These are phyloP conservation scores for Gliomastix tumulicola DNA, from an alignment of 2,329 filamentous ascomycete genomes.

Conservation along the genomic window DNA sequence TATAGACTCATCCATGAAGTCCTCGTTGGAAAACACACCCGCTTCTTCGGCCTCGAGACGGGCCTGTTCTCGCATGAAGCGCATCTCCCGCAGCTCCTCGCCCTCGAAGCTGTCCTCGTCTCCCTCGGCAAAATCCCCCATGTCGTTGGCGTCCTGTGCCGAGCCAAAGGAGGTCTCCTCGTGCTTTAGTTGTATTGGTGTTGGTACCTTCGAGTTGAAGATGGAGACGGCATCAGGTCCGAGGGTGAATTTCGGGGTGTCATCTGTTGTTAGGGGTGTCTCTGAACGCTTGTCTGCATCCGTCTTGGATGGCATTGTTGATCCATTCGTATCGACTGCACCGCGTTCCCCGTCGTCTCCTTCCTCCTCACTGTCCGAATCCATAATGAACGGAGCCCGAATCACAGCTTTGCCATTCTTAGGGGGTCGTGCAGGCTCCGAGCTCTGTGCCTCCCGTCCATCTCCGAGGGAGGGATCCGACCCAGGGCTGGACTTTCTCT, in stretches of 20 bases:
- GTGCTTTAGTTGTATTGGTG: constrained; percentile 13
- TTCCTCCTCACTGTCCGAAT: constrained; percentile 52
- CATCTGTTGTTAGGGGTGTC: no score
- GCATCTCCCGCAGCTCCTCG: constrained; percentile 58
- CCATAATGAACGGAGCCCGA: constrained; percentile 57
- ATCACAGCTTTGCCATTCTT: constrained; percentile 13
- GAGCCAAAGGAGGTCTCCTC: constrained; percentile 21
- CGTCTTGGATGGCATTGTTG: no score
- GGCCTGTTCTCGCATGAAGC: constrained; percentile 72
- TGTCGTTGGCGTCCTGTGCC: constrained; percentile 25
- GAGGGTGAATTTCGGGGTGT: not conserved
- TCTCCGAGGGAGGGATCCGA: constrained; percentile 2
- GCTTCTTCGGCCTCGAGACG: constrained; percentile 54
- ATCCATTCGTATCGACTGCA: no score
- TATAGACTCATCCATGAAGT: constrained; percentile 21
- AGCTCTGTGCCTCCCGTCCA: no score
- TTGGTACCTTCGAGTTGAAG: no score
- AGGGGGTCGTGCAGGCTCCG: constrained; percentile 3
- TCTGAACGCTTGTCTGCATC: not conserved
- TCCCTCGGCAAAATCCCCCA: constrained; percentile 30
- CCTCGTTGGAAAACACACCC: constrained; percentile 22
- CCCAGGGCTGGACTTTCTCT: constrained; percentile 4
- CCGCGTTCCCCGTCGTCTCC: constrained; percentile 3
- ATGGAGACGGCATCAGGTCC: not conserved
- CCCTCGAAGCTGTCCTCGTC: constrained; percentile 49